Conservation (phyloP, 495 filamentous ascomycete genomes). For the Aspergillus ellipticus region DNA sequence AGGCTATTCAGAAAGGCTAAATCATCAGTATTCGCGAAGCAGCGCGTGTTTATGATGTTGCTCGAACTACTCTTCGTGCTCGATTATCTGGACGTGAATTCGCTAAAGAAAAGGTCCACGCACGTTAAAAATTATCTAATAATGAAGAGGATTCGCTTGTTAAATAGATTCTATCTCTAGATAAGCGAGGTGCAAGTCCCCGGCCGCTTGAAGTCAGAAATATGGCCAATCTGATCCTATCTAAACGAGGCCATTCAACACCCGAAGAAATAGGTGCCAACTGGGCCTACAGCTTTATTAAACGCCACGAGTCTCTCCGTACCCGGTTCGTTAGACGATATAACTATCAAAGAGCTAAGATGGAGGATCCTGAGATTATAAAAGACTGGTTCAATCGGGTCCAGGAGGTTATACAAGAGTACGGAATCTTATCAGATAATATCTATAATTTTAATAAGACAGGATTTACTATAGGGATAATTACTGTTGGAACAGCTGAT, state of each 20-base stretch:
- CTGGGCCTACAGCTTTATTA: conserved; percentile 25
- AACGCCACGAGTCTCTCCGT: conserved; percentile 22
- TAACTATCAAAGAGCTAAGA: conserved; percentile 28
- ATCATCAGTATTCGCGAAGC: not conserved
- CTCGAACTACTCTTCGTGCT: not conserved
- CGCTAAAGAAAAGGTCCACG: not conserved
- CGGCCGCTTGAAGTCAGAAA: no score
- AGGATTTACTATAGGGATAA: conserved; percentile 35
- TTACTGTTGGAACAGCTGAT: no score
- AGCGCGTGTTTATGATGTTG: not conserved
- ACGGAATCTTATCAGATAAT: conserved; percentile 22
- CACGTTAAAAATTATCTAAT: not conserved
- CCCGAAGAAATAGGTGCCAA: no score
- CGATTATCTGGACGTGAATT: not conserved
- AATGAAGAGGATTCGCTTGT: no score
- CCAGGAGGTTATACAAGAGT: not conserved
- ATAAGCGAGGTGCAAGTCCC: no score
- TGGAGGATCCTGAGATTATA: not conserved
- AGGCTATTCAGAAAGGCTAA: no score
- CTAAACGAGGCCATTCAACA: no score
- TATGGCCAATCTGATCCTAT: no score
- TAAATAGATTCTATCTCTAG: no score
- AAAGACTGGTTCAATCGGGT: not conserved
- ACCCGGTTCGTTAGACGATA: conserved; percentile 25
- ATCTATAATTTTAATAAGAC: conserved; percentile 47